Evolutionary conservation across 148 eudicot species (phyloP), one percentile per base, ranked within the genome.

Genomic region (Polygonum maritimum): DNA sequence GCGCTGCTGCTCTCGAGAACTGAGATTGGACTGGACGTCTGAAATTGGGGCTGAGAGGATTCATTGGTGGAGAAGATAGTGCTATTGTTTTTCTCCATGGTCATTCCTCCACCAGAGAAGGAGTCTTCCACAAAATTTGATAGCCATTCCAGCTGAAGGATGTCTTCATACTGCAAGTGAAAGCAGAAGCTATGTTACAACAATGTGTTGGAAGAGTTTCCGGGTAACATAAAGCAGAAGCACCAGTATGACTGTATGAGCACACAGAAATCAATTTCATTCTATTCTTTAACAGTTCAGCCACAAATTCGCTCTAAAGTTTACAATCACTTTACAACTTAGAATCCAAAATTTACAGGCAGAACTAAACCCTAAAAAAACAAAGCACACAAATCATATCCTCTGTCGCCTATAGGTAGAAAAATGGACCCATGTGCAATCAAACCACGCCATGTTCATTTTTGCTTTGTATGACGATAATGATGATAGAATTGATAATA

Each of bases 91-190:
- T 89, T 92, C 39, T 82, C 80, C 1, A 89, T 54, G 18, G 96
- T 90, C 85, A 90, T 44, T 6, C 93, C 92, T 33, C 84, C 88
- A 65, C 87, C 83, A 13, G 96, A 85, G 79, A 92, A 92, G 38
- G 98, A 95, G 75, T 92, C 97, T 76, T 95, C 98, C 58, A 92
- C 88, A 52, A 95, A 95, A 16, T 83, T 88, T 2, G 98, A 92
- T 21, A 95, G 86, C 98, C 98, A 95, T 77, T 95, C 97, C 0
- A 95, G 91, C 67, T 95, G 94, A 31, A 85, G 86, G 19, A 92
- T 92, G 78, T 95, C 98, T 75, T 92, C 98, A 70, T 92, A 87
- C 98, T 95, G 91, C 12, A 72, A 82, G 10, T 52, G 52, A 19
- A 81, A 60, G 38, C 38, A 22, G 14, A 60, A 60, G 2, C 36